Base-by-base conservation (phyloP, 2,329 filamentous ascomycete species). In the Cladosporium sphaerospermum region DNA sequence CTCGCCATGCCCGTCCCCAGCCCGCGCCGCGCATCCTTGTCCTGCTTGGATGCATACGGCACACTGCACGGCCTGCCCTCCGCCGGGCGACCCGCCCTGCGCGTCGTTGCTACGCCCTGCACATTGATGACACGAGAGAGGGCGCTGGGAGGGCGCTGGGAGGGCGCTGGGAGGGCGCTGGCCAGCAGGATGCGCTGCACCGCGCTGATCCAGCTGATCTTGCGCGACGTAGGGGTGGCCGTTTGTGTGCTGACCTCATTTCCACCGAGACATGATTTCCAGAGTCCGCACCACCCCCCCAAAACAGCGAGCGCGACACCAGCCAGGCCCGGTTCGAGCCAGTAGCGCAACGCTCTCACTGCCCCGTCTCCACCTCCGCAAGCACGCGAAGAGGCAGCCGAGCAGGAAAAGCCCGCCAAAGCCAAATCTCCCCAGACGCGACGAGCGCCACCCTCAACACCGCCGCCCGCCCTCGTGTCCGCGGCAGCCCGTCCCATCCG, bases 351-450 rank as follows among this genome's bases (percentile, higher is more conserved):
- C 23, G 23, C 7, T 18, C 16, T 18, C 16, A 18, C 16, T 18
- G 16, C 23, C 23, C 23, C 4, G 23, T 28, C 23, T 28, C 23
- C 23, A 28, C 23, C 5, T 28, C 23, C 5, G 23, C 23, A 28
- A 28, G 3, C 45, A 51, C 48, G 48, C 40, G 48, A 51, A 11
- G 33, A 9, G 31, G 40, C 32, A 40, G n/a, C 44, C 42, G 13
- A 28, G 23, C 23, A 28, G 23, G 23, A 5, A 28, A 5, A 28
- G 19, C 40, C 40, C 40, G 37, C 28, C 18, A 28, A 50, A 37
- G 4, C 39, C 40, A 13, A 51, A 44, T 44, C 16, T 51, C 40
- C 48, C 48, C 48, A 51, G 48, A 51, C 39, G 48, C 48, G 39
- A 44, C 32, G 9, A 5, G 37, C 48, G 48, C 48, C 48, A 51